Base-by-base conservation (phyloP, 306 rosid genomes). In the Vicia sativa region DNA sequence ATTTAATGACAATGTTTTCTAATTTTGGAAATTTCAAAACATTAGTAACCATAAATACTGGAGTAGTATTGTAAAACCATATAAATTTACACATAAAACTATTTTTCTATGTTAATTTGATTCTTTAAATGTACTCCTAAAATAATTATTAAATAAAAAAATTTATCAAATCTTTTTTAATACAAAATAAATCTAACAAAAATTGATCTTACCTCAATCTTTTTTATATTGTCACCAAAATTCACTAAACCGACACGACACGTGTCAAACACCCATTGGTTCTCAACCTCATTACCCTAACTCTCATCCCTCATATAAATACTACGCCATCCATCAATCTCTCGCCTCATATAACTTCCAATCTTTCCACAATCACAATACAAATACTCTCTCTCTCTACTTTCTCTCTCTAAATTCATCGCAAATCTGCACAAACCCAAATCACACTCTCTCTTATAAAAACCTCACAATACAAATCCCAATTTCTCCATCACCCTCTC, bases 401-500 rank as follows among this genome's bases (percentile, higher is more conserved):
- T 62, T 35, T 66, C 62, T 68, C 60, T 73, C 42, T 70, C 2
- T 56, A 42, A n/a, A 14, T 18, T 18, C 57, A 15, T 60, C 74
- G 7, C 71, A n/a, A 14, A 60, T 65, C 73, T 65, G 64, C 64
- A 71, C 28, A 53, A 42, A 18, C 16, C 16, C 25, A 6, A 68
- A 28, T 34, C 38, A 31, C 66, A 50, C 81, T 26, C 69, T 48
- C 74, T 62, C 67, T 62, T 74, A 71, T 58, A 52, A 61, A 65
- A 68, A 71, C 78, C 75, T 65, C 35, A 4, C 58, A 39, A 8
- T 60, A 79, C 76, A 74, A 73, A 67, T 74, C 62, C 26, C 71
- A 34, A 39, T 31, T 13, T 18, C 14, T 44, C 3, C 5, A 14
- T 15, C 26, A 19, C 37, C 43, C 37, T 34, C 38, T 34, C 38